Percentiles rank a stretch among this genome's conserved stretches.
Evolutionary conservation across 163 green algal genomes (phyloP).

Genomic region (Scenedesmus sp.): DNA sequence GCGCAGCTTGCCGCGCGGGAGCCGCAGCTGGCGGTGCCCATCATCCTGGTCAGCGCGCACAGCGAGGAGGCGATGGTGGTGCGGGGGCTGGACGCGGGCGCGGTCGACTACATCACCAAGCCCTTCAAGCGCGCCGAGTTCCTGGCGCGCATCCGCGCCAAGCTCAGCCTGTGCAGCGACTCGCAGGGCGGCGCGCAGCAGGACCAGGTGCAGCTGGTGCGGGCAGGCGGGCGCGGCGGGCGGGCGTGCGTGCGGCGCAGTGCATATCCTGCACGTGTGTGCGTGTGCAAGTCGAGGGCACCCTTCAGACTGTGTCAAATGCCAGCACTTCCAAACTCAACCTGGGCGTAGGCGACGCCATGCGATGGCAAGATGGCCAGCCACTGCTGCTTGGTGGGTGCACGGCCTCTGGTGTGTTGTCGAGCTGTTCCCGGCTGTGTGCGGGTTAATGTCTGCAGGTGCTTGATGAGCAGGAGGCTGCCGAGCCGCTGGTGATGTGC

Average conservation of each 20-base stretch:
- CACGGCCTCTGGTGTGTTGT: background rate
- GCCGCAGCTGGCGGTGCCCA: constrained; percentile 50
- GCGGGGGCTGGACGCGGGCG: constrained; percentile 61
- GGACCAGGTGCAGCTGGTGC: background rate
- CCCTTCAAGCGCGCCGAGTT: constrained; percentile 69
- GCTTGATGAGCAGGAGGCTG: background rate
- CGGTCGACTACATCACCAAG: constrained; percentile 75
- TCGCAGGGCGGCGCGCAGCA: background rate
- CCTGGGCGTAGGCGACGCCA: background rate
- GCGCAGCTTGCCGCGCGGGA: background rate
- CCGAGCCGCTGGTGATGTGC: constrained; percentile 59
- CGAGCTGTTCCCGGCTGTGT: background rate
- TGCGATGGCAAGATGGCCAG: background rate
- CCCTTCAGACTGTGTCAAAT: no score
- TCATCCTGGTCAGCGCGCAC: constrained; percentile 71
- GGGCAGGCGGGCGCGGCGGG: no score
- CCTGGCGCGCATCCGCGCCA: constrained; percentile 61
- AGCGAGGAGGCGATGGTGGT: constrained; percentile 66
- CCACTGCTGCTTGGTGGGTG: background rate
- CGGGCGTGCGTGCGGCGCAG: no score
- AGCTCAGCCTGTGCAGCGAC: constrained; percentile 49
- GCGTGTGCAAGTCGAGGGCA: no score
- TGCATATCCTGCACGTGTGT: no score
- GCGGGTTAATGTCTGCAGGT: background rate
- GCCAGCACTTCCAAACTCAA: no score